A percentile compares a stretch with the other conserved stretches of the same genome.
phyloP scores from a whole-genome alignment of 345 rosid genomes.

The Firmiana major region DNA sequence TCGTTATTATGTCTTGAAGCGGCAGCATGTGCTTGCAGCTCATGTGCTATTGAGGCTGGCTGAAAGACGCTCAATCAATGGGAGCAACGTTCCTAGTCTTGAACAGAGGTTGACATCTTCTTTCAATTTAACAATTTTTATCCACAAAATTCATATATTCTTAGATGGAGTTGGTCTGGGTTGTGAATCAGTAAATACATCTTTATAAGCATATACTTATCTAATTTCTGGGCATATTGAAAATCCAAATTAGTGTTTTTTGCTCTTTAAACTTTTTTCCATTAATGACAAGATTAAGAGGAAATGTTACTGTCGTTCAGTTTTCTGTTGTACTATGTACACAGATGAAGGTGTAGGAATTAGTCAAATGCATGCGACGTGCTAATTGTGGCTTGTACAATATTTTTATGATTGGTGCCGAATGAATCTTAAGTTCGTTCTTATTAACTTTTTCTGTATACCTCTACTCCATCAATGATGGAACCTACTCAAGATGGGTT shows the following conservation, averaged over 20 bases:
- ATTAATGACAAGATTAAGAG: neutral
- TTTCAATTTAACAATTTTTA: neutral
- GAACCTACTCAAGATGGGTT: neutral
- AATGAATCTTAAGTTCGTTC: neutral
- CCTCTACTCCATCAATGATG: neutral
- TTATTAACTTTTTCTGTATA: neutral
- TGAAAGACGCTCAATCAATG: constrained; percentile 70
- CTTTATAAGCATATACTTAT: neutral
- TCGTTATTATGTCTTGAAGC: constrained; percentile 81
- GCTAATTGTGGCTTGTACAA: neutral
- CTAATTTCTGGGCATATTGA: neutral
- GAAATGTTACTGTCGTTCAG: neutral
- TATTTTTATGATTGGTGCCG: neutral
- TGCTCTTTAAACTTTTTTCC: neutral
- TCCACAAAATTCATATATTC: neutral
- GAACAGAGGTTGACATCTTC: constrained; percentile 64
- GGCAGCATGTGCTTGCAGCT: constrained; percentile 96
- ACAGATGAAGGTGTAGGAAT: neutral
- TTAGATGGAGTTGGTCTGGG: neutral
- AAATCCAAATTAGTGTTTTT: neutral
- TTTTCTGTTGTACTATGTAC: neutral
- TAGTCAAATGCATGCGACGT: neutral
- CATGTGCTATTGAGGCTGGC: constrained; percentile 89
- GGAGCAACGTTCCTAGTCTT: constrained; percentile 58
- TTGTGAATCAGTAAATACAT: neutral